phyloP scores from a whole-genome alignment of 345 rosid genomes.

The Draba incana region DNA sequence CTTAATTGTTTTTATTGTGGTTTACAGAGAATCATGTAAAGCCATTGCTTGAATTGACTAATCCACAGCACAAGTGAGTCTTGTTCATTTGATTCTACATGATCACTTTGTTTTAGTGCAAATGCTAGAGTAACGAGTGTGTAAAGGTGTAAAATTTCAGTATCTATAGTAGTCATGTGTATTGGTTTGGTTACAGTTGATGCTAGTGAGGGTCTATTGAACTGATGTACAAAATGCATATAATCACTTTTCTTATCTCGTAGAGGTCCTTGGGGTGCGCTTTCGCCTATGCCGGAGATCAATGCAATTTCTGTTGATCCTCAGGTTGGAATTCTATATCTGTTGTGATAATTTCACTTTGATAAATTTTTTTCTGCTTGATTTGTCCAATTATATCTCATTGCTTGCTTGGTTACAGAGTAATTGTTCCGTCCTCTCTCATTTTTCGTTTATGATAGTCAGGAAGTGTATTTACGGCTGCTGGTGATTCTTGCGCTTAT shows the following conservation, averaged over 20 bases:
- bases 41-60: conserved; percentile 71
- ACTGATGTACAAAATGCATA: conserved; percentile 13
- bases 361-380: background rate
- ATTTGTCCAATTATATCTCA: background rate
- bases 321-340: conserved; percentile 50
- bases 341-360: conserved; percentile 6
- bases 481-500: conserved; percentile 93
- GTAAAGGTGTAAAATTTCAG: background rate
- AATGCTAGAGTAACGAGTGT: conserved; percentile 9
- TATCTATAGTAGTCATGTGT: background rate
- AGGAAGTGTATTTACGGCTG: conserved; percentile 81
- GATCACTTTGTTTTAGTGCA: conserved; percentile 6
- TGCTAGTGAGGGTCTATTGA: conserved; percentile 12
- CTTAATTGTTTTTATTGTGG: conserved; percentile 11
- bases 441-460: conserved; percentile 48
- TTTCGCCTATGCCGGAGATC: conserved; percentile 90
- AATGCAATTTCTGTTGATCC: conserved; percentile 78
- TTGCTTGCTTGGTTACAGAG: conserved; percentile 11
- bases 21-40: conserved; percentile 61
- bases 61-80: conserved; percentile 90
- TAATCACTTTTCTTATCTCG: conserved; percentile 18
- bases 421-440: background rate
- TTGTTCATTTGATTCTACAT: conserved; percentile 1
- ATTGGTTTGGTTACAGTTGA: background rate
- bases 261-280: conserved; percentile 99